These are phyloP conservation scores for Fusarium fujikuroi DNA, from an alignment of 2,329 filamentous ascomycete species.

Conservation along the genomic window DNA sequence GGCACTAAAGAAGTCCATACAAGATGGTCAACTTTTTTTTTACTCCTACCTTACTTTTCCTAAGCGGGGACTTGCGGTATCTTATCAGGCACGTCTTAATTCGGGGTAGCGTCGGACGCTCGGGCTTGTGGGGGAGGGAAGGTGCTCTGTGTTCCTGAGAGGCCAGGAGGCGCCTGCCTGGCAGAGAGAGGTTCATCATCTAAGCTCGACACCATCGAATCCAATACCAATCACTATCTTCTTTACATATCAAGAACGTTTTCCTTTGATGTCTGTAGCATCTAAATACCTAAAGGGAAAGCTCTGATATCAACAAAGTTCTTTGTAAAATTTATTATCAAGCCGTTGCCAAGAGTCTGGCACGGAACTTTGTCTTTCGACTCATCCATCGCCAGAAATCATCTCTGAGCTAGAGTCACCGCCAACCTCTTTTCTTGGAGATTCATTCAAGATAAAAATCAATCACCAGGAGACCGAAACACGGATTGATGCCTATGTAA, in stretches of 20 bases:
- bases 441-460: neutral
- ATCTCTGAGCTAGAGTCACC: neutral
- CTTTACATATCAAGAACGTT: neutral
- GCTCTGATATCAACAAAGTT: neutral
- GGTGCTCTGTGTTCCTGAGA: constrained; percentile 3
- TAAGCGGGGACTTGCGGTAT: constrained; percentile 31
- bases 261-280: constrained; percentile 19
- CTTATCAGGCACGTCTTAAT: constrained; percentile 40
- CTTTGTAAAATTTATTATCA: neutral
- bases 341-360: neutral
- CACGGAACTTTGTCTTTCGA: constrained; percentile 3
- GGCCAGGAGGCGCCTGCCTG: neutral
- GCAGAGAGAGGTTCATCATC: constrained; percentile 20
- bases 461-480: neutral
- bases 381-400: neutral
- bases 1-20: neutral
- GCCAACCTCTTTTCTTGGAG: neutral
- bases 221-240: neutral
- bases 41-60: neutral
- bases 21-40: constrained; percentile 42
- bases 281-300: neutral
- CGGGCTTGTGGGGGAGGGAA: constrained; percentile 27
- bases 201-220: constrained; percentile 20
- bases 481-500: neutral
- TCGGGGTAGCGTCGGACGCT: constrained; percentile 23